A percentile compares a stretch with the other conserved stretches of the same genome.
Evolutionary conservation across 495 filamentous ascomycete genomes (phyloP).

Genomic region (Aspergillus biplanus): DNA sequence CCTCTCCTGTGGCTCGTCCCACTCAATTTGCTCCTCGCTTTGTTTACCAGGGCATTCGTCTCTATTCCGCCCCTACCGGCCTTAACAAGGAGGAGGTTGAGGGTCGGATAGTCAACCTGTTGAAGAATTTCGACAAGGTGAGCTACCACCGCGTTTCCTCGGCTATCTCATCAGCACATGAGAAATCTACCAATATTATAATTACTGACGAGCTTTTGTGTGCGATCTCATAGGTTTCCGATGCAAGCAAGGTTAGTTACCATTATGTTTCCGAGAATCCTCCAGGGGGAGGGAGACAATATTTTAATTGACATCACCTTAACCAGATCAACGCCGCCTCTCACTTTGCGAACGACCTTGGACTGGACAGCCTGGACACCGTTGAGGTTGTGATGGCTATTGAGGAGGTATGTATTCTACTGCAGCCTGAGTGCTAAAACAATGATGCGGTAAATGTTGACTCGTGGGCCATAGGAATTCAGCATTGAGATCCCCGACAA

Average conservation of each 20-base stretch:
- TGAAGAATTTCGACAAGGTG: conserved; percentile 98
- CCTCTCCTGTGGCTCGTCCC: conserved; percentile 54
- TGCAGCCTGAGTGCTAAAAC: conserved; percentile 23
- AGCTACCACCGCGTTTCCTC: conserved; percentile 32
- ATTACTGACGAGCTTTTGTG: conserved; percentile 20
- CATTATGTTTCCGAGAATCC: conserved; percentile 14
- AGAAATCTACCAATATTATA: not conserved
- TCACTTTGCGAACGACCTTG: conserved; percentile 95
- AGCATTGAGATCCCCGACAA: conserved; percentile 99
- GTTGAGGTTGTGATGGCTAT: conserved; percentile 99
- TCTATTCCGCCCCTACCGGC: conserved; percentile 82
- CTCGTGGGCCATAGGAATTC: conserved; percentile 73
- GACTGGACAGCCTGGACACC: conserved; percentile 94
- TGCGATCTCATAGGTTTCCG: conserved; percentile 61
- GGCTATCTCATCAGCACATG: not conserved
- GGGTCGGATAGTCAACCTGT: conserved; percentile 86
- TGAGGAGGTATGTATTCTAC: conserved; percentile 77
- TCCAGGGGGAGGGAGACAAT: not conserved
- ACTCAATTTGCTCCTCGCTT: conserved; percentile 52
- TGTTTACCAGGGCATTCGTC: conserved; percentile 66
- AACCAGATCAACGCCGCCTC: conserved; percentile 74
- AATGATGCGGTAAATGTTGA: conserved; percentile 10
- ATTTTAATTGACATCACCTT: conserved; percentile 14
- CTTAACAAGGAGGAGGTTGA: conserved; percentile 83
- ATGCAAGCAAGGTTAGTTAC: conserved; percentile 70